Conservation (phyloP, 2,329 filamentous ascomycete species). For the Aspergillus aculeatus region DNA sequence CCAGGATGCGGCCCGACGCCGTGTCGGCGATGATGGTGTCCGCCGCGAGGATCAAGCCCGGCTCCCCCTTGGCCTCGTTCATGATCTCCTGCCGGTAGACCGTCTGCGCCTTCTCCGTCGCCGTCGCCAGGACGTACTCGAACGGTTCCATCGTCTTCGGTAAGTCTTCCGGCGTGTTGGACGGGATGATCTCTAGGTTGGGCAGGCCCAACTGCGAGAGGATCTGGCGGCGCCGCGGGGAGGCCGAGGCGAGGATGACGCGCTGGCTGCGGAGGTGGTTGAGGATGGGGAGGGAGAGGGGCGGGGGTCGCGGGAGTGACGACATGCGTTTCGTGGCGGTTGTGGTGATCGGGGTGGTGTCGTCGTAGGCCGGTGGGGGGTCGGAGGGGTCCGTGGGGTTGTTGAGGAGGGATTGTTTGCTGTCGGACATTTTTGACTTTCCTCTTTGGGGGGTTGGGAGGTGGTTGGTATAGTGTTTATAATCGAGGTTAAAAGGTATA, state of each 20-base stretch:
- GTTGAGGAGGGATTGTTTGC: slow-evolving; percentile 28
- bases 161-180: slow-evolving; percentile 79
- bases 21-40: slow-evolving; percentile 83
- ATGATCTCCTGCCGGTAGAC: slow-evolving; percentile 64
- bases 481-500: neutral
- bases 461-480: neutral
- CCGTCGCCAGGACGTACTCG: slow-evolving; percentile 89
- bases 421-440: slow-evolving; percentile 27
- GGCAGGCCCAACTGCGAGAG: slow-evolving; percentile 75
- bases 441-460: neutral
- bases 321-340: slow-evolving; percentile 14
- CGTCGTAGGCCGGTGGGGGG: slow-evolving; percentile 39
- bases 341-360: slow-evolving; percentile 12
- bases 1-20: slow-evolving; percentile 72
- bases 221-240: slow-evolving; percentile 78
- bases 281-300: slow-evolving; percentile 77
- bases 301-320: slow-evolving; percentile 43
- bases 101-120: slow-evolving; percentile 75
- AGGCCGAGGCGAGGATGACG: slow-evolving; percentile 86
- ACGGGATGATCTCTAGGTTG: slow-evolving; percentile 81
- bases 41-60: slow-evolving; percentile 80
- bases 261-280: slow-evolving; percentile 72
- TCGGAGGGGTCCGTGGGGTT: slow-evolving; percentile 17
- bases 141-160: slow-evolving; percentile 76
- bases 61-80: slow-evolving; percentile 62